These are phyloP conservation scores for Calycina herbarum DNA, from an alignment of 2,329 filamentous ascomycete species.

Conservation along the genomic window DNA sequence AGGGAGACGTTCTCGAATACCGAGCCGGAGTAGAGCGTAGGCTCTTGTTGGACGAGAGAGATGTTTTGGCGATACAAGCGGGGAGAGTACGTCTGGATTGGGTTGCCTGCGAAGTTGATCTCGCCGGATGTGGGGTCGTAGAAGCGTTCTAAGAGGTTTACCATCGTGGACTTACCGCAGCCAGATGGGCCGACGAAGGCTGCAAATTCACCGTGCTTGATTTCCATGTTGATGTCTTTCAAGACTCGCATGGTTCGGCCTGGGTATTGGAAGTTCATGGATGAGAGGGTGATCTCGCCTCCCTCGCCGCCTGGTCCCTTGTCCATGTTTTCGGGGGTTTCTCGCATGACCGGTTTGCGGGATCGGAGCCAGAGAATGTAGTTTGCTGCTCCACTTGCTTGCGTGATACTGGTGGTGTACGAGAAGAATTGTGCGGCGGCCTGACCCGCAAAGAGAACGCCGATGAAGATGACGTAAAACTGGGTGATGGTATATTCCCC, in stretches of 20 bases:
- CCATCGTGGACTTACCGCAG: constrained; percentile 68
- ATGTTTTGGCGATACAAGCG: constrained; percentile 61
- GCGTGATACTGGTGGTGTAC: constrained; percentile 37
- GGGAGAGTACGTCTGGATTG: constrained; percentile 58
- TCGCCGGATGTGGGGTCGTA: constrained; percentile 65
- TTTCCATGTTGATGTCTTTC: constrained; percentile 71
- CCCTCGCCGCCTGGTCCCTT: not conserved
- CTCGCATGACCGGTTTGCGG: not conserved
- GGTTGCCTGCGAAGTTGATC: constrained; percentile 27
- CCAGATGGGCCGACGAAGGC: constrained; percentile 90
- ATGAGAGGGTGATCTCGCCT: constrained; percentile 53
- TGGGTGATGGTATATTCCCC: constrained; percentile 73
- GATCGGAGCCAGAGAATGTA: constrained; percentile 7
- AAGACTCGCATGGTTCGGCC: constrained; percentile 84
- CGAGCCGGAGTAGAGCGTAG: constrained; percentile 67
- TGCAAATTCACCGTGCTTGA: constrained; percentile 78
- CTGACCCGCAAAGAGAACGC: constrained; percentile 85
- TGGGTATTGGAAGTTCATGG: constrained; percentile 59
- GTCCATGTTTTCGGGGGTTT: not conserved
- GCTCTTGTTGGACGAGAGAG: constrained; percentile 71
- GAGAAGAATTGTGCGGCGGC: constrained; percentile 57
- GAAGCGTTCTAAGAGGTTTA: constrained; percentile 84
- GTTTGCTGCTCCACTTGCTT: constrained; percentile 9
- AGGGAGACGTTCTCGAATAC: constrained; percentile 68
- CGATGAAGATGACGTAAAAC: constrained; percentile 86